Base-by-base conservation (phyloP, 106 monocot species). In the Dioscorea zingiberensis region DNA sequence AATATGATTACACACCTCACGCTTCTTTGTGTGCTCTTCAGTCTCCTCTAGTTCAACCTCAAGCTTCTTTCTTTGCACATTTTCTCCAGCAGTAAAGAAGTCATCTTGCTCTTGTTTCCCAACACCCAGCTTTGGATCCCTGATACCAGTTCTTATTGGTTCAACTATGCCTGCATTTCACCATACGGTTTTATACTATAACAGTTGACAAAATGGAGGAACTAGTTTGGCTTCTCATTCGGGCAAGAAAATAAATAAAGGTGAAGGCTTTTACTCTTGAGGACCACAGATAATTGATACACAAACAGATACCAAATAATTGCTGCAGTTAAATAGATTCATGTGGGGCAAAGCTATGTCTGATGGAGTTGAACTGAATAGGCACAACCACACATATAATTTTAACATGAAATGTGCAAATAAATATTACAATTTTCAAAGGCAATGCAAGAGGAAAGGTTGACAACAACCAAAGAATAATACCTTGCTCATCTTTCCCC, bases 61-160 rank as follows among this genome's bases (percentile, higher is more conserved):
- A 24, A 93, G 79, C 71, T 87, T 98, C 54, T 63, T 83, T 45
- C 98, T 69, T 59, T 98, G 98, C 30, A 98, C 84, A 80, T 98
- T 98, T 65, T 84, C 89, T 80, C 84, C 98, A 18, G 88, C 44
- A 53, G 98, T 98, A 70, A 98, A 98, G 45, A 92, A 98, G 44
- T 98, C 98, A 76, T 98, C 98, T 76, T 98, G 79, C 47, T 98
- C 98, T 69, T 98, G 98, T 54, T 98, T 98, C 25, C 98, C 98
- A 26, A 93, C 86, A 27, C 98, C 98, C 54, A 98, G 71, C 59
- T 89, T 98, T 75, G 92, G 73, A 78, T 98, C 98, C 55, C 98
- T 82, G 25, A 98, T 84, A 58, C 80, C 86, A 55, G 98, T 82
- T 65, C 80, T 92, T 84, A 98, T 98, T 55, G 98, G 98, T 62